These are phyloP conservation scores for Perilla frutescens DNA, from an alignment of 257 asterid genomes.

Conservation along the genomic window DNA sequence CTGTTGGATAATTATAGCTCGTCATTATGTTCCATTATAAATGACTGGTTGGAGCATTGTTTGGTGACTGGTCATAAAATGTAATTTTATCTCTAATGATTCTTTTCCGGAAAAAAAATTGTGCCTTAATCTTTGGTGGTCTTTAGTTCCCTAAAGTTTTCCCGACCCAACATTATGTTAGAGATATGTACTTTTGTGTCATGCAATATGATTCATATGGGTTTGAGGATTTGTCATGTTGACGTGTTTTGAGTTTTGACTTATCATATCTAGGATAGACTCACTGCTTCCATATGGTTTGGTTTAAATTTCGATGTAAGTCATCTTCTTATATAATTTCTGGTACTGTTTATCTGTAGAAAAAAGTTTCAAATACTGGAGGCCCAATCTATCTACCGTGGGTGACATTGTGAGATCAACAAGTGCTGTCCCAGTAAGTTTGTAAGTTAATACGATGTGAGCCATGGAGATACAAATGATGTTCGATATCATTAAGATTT, in stretches of 20 bases:
- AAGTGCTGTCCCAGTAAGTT: slow-evolving; percentile 41
- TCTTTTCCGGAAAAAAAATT: not conserved
- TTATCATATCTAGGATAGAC: not conserved
- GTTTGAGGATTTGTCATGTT: not conserved
- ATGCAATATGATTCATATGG: not conserved
- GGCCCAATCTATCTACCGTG: slow-evolving; percentile 37
- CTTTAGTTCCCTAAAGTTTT: not conserved
- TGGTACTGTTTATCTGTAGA: slow-evolving; percentile 42
- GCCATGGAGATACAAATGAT: not conserved
- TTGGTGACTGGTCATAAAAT: not conserved
- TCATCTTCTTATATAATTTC: not conserved
- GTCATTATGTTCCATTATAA: not conserved
- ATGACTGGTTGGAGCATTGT: slow-evolving; percentile 12
- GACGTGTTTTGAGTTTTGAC: not conserved
- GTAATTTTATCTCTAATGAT: not conserved
- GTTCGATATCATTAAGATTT: not conserved
- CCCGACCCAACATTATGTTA: slow-evolving; percentile 12
- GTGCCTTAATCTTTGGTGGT: not conserved
- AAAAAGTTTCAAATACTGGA: slow-evolving; percentile 44
- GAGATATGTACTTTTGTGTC: not conserved
- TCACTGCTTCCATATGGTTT: not conserved
- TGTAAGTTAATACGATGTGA: not conserved
- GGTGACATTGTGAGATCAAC: slow-evolving; percentile 30
- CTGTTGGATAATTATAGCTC: slow-evolving; percentile 1
- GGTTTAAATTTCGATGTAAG: not conserved